Conservation (phyloP, 768 basidiomycete species). For the Naganishia friedmannii region DNA sequence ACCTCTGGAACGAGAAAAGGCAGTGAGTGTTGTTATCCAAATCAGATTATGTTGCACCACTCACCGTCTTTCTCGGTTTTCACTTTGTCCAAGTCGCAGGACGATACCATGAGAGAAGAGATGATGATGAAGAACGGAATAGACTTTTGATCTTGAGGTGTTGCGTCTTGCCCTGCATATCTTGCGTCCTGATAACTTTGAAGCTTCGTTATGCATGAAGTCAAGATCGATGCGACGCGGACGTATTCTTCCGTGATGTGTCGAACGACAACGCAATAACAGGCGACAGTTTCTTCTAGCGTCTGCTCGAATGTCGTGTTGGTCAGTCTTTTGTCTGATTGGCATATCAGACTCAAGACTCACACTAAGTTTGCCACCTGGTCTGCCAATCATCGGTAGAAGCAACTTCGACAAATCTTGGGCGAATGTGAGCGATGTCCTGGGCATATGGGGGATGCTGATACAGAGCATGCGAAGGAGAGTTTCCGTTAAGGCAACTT, state of each 20-base stretch:
- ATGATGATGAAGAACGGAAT: conserved; percentile 70
- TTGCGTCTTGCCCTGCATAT: conserved; percentile 25
- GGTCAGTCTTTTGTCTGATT: neutral
- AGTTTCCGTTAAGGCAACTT: conserved; percentile 77
- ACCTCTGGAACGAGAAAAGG: conserved; percentile 17
- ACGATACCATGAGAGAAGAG: conserved; percentile 76
- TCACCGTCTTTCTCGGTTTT: conserved; percentile 63
- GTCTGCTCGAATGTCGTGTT: conserved; percentile 57
- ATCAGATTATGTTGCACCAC: conserved; percentile 40
- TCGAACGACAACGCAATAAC: conserved; percentile 80
- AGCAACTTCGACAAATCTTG: conserved; percentile 75
- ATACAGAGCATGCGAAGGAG: conserved; percentile 82
- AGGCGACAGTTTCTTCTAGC: conserved; percentile 86
- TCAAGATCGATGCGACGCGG: conserved; percentile 72
- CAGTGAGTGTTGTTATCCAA: conserved; percentile 21
- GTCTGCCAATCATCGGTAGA: conserved; percentile 73
- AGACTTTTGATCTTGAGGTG: conserved; percentile 35
- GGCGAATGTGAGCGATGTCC: conserved; percentile 82
- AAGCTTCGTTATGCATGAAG: conserved; percentile 79
- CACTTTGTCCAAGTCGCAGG: conserved; percentile 80
- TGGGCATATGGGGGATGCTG: conserved; percentile 82
- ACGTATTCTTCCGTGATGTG: conserved; percentile 81
- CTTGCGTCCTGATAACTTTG: conserved; percentile 60
- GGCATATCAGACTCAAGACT: conserved; percentile 33
- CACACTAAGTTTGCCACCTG: conserved; percentile 64